Evolutionary conservation across 116 monocot genomes (phyloP).

Genomic region (Posidonia oceanica): DNA sequence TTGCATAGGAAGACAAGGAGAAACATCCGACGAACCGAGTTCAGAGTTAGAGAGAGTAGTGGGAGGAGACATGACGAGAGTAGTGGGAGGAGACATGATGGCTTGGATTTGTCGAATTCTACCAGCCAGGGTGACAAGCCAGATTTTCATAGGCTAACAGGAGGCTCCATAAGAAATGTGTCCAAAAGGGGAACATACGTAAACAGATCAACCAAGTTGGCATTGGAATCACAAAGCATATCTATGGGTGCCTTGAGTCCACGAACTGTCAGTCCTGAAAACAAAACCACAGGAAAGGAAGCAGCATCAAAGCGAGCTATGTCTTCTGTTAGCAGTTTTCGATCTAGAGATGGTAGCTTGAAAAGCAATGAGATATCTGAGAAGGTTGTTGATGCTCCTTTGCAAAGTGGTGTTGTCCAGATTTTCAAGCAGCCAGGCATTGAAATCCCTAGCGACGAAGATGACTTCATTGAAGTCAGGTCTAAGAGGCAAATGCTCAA

Average conservation of each 20-base stretch:
- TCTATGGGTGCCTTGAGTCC: constrained; percentile 15
- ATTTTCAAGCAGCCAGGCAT: constrained; percentile 85
- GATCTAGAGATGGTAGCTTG: constrained; percentile 12
- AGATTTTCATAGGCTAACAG: constrained; percentile 9
- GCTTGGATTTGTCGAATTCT: constrained; percentile 12
- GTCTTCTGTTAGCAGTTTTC: constrained; percentile 12
- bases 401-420: constrained; percentile 59
- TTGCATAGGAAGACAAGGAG: constrained; percentile 43
- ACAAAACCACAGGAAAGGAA: constrained; percentile 22
- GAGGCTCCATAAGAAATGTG: constrained; percentile 17
- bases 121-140: constrained; percentile 17
- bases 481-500: constrained; percentile 91
- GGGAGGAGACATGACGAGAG: constrained; percentile 33
- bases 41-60: constrained; percentile 54
- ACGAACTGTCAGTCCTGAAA: constrained; percentile 11
- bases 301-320: constrained; percentile 11
- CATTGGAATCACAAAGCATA: constrained; percentile 29
- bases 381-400: constrained; percentile 61
- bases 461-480: constrained; percentile 94
- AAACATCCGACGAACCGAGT: constrained; percentile 51
- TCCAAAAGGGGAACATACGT: constrained; percentile 19
- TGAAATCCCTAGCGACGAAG: constrained; percentile 82
- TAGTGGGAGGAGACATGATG: constrained; percentile 31
- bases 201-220: constrained; percentile 13
- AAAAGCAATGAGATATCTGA: constrained; percentile 33